Conservation (phyloP, 805 yeast genomes). For the Ogataea glucozyma region DNA sequence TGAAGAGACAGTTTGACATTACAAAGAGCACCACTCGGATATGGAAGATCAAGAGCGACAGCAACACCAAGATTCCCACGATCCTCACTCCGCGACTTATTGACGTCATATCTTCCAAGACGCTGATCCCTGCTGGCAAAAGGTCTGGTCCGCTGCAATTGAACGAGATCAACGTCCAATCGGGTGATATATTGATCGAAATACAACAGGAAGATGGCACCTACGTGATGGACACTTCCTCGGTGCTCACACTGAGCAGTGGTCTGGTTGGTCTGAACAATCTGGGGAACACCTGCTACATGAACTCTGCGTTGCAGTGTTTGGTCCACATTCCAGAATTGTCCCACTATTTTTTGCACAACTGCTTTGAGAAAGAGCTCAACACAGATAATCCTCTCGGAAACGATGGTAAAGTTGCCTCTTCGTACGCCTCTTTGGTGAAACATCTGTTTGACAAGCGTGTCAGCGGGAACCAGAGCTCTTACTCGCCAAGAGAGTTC, state of each 20-base stretch:
- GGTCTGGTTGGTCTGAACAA: slow-evolving; percentile 69
- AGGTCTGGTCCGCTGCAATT: slow-evolving; percentile 20
- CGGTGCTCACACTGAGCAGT: slow-evolving; percentile 24
- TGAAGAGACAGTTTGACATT: slow-evolving; percentile 26
- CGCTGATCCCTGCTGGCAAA: slow-evolving; percentile 26
- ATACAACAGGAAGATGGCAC: slow-evolving; percentile 28
- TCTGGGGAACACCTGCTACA: slow-evolving; percentile 89
- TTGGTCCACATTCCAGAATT: slow-evolving; percentile 83
- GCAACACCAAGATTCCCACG: slow-evolving; percentile 16
- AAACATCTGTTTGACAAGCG: slow-evolving; percentile 51
- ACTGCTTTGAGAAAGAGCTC: slow-evolving; percentile 61
- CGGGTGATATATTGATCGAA: slow-evolving; percentile 30
- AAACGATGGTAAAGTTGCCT: slow-evolving; percentile 77
- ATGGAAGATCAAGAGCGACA: slow-evolving; percentile 27
- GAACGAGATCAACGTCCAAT: slow-evolving; percentile 19
- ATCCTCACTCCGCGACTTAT: slow-evolving; percentile 23
- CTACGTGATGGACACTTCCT: slow-evolving; percentile 27
- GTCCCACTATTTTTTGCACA: slow-evolving; percentile 68
- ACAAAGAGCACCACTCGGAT: slow-evolving; percentile 21
- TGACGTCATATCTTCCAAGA: slow-evolving; percentile 18
- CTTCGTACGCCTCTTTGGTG: slow-evolving; percentile 69
- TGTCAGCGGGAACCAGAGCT: slow-evolving; percentile 19
- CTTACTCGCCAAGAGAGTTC: slow-evolving; percentile 71
- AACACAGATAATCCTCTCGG: slow-evolving; percentile 84
- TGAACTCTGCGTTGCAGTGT: slow-evolving; percentile 94